A percentile compares a stretch with the other conserved stretches of the same genome.
phyloP scores from a whole-genome alignment of 306 rosid genomes.

The Comarum palustre region DNA sequence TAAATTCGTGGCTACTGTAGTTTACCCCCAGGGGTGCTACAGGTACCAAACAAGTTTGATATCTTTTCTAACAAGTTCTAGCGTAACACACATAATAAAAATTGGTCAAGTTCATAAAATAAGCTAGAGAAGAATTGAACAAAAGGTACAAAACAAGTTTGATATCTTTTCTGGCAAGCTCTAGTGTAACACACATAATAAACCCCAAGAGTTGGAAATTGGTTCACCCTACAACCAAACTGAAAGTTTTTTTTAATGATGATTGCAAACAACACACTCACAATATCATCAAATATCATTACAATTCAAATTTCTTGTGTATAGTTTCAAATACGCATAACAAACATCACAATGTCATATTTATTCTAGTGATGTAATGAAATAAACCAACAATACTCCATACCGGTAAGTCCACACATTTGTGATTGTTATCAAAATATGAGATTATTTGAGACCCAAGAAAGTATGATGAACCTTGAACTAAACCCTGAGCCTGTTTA shows the following conservation, averaged over 20 bases:
- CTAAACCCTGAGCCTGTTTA: background rate
- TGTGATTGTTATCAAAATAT: too few relatives aligned
- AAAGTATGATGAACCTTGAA: background rate
- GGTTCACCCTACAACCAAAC: conserved; percentile 26
- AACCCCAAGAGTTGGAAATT: conserved; percentile 29
- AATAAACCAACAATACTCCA: background rate
- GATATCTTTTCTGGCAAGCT: conserved; percentile 23
- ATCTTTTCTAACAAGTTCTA: too few relatives aligned
- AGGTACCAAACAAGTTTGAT: too few relatives aligned
- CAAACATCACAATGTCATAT: background rate
- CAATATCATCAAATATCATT: background rate
- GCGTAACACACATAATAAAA: too few relatives aligned
- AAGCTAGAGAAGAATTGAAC: conserved; percentile 30
- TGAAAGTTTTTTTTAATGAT: background rate
- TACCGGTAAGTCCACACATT: background rate
- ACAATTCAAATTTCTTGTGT: background rate
- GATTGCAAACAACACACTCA: background rate
- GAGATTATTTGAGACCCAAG: background rate
- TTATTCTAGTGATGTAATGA: background rate
- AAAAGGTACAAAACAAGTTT: conserved; percentile 28
- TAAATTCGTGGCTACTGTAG: too few relatives aligned
- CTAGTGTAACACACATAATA: conserved; percentile 21
- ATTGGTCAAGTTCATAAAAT: conserved; percentile 39
- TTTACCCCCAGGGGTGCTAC: too few relatives aligned
- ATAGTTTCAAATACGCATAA: background rate